Conservation (phyloP, 768 basidiomycete genomes). For the Thelephora ganbajun region DNA sequence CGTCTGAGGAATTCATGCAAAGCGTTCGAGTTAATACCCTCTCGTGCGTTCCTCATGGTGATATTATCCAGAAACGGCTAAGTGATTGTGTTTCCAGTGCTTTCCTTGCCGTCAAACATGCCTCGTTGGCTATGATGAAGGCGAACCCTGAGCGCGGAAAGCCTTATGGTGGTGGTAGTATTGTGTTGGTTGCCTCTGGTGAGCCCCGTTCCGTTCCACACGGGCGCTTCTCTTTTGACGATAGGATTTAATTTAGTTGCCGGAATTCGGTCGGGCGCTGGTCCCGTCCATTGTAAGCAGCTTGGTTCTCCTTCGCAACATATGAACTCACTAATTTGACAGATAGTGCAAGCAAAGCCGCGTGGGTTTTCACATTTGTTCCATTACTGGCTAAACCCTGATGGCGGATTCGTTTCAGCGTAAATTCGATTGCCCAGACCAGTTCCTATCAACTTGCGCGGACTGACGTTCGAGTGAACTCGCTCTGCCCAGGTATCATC, state of each 20-base stretch:
- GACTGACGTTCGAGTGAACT: constrained; percentile 78
- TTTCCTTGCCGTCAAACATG: constrained; percentile 83
- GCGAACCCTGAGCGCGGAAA: constrained; percentile 58
- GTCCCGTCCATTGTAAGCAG: constrained; percentile 62
- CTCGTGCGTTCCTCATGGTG: constrained; percentile 24
- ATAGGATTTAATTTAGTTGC: constrained; percentile 44
- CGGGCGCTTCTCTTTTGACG: background rate
- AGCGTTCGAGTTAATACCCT: constrained; percentile 64
- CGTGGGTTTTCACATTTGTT: constrained; percentile 33
- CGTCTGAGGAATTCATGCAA: constrained; percentile 57
- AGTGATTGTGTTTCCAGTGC: constrained; percentile 26
- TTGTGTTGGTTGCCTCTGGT: constrained; percentile 82
- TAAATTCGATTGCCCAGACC: constrained; percentile 81
- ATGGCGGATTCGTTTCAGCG: constrained; percentile 26
- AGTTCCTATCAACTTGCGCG: constrained; percentile 66
- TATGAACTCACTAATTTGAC: constrained; percentile 4
- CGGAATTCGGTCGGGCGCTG: constrained; percentile 72
- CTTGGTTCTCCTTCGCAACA: background rate
- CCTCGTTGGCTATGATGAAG: constrained; percentile 67
- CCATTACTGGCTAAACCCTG: constrained; percentile 5
- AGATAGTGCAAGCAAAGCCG: constrained; percentile 91
- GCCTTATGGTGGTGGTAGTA: constrained; percentile 57
- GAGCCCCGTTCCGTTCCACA: constrained; percentile 12
- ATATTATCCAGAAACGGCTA: background rate
- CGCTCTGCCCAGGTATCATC: constrained; percentile 84